A percentile compares a stretch with the other conserved stretches of the same genome.
phyloP scores from a whole-genome alignment of 2,329 filamentous ascomycete genomes.

The Calonectria ilicicola region DNA sequence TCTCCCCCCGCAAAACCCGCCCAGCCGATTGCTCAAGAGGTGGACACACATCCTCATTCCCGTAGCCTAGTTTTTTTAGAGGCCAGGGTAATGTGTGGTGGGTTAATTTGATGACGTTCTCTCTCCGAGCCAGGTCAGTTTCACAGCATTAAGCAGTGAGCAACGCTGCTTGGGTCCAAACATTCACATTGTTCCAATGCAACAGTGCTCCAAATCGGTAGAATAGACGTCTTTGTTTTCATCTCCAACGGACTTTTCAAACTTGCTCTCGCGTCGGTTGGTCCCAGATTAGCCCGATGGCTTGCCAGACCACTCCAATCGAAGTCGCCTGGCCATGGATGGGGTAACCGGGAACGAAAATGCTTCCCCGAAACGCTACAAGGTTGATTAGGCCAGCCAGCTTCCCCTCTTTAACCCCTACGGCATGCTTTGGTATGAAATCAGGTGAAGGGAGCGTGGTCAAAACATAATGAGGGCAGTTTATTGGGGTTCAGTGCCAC shows the following conservation, averaged over 20 bases:
- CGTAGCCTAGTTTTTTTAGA: not conserved
- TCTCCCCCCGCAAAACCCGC: not conserved
- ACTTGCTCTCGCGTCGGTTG: not conserved
- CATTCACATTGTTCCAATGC: not conserved
- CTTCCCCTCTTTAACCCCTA: not conserved
- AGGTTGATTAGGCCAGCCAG: not conserved
- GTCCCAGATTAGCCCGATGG: not conserved
- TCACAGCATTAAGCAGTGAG: not conserved
- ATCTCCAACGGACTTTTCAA: not conserved
- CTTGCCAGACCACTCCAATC: not conserved
- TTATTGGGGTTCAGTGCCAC: not conserved
- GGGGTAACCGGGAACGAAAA: not conserved
- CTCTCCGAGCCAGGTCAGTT: not conserved
- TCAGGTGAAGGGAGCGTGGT: not conserved
- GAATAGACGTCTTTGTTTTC: not conserved
- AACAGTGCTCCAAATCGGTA: not conserved
- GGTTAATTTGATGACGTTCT: not conserved
- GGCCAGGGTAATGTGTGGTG: too few species aligned
- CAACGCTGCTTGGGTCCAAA: not conserved
- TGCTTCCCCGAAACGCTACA: not conserved
- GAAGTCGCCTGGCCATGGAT: too few species aligned
- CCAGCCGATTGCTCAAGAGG: not conserved
- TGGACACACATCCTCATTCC: not conserved
- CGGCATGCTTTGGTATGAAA: not conserved
- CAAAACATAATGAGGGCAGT: not conserved